These are phyloP conservation scores for Pseudogymnoascus sp. DNA, from an alignment of 2,329 filamentous ascomycete genomes.

Conservation along the genomic window DNA sequence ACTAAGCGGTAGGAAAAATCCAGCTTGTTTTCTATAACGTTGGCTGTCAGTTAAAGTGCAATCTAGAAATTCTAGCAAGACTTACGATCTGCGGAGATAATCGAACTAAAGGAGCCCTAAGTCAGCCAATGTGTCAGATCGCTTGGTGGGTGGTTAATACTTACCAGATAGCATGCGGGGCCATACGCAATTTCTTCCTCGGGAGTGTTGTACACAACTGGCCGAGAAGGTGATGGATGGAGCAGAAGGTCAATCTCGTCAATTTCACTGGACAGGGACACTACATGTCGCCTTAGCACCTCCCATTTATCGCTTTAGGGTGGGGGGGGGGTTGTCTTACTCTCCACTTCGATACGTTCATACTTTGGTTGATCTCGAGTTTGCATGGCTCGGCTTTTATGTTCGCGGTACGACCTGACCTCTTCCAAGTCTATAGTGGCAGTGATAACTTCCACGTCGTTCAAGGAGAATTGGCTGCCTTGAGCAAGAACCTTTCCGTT, in stretches of 20 bases:
- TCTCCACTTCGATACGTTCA: conserved; percentile 29
- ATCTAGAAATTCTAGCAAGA: not conserved
- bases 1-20: conserved; percentile 48
- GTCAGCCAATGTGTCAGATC: not conserved
- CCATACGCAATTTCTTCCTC: conserved; percentile 61
- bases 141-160: not conserved
- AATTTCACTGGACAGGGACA: conserved; percentile 34
- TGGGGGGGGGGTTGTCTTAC: not conserved
- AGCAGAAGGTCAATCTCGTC: conserved; percentile 38
- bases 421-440: conserved; percentile 65
- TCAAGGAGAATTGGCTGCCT: conserved; percentile 55
- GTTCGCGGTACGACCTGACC: conserved; percentile 49
- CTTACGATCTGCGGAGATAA: conserved; percentile 41
- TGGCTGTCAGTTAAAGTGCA: not conserved
- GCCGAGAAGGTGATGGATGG: conserved; percentile 28
- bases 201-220: conserved; percentile 48
- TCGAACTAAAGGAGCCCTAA: conserved; percentile 38
- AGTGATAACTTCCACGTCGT: conserved; percentile 56
- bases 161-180: conserved; percentile 51
- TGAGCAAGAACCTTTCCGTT: conserved; percentile 56
- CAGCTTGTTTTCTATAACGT: conserved; percentile 28
- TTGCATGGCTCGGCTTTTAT: conserved; percentile 21
- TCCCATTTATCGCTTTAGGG: not conserved
- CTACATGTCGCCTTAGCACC: conserved; percentile 15
- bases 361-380: conserved; percentile 28